phyloP scores from a whole-genome alignment of 1,284 basidiomycete genomes.

The Ceratobasidium sp. region DNA sequence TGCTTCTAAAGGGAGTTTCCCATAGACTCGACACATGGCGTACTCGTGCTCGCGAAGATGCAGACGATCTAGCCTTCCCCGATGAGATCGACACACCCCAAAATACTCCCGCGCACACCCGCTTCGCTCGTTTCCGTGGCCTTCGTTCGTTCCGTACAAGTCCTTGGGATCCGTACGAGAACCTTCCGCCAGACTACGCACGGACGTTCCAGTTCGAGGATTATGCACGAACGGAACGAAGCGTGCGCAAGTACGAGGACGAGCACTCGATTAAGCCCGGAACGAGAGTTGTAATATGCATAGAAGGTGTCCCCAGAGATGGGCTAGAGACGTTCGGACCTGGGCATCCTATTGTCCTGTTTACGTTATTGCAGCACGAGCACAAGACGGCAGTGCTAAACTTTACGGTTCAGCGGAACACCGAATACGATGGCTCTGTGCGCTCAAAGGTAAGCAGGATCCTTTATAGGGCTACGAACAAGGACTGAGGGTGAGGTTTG shows the following conservation, averaged over 20 bases:
- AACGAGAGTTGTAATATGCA: slow-evolving; percentile 76
- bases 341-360: slow-evolving; percentile 72
- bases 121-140: slow-evolving; percentile 94
- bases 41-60: slow-evolving; percentile 64
- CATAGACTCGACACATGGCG: slow-evolving; percentile 53
- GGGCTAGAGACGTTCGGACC: slow-evolving; percentile 57
- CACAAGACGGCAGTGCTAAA: slow-evolving; percentile 96
- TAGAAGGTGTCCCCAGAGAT: slow-evolving; percentile 74
- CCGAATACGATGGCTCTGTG: slow-evolving; percentile 90
- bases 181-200: slow-evolving; percentile 93
- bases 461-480: neutral
- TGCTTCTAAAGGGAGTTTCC: slow-evolving; percentile 7
- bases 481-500: neutral
- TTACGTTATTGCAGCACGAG: slow-evolving; percentile 92
- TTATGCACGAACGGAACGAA: slow-evolving; percentile 85
- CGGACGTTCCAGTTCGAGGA: slow-evolving; percentile 98
- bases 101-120: slow-evolving; percentile 82
- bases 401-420: slow-evolving; percentile 94
- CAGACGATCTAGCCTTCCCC: slow-evolving; percentile 87
- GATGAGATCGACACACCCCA: slow-evolving; percentile 98
- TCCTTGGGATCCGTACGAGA: slow-evolving; percentile 98
- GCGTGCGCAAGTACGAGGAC: slow-evolving; percentile 73
- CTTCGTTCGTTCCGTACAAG: slow-evolving; percentile 93
- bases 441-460: slow-evolving; percentile 79
- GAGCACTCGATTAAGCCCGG: slow-evolving; percentile 80